Conservation (phyloP, 1,139 yeast species). For the Candida albicans region DNA sequence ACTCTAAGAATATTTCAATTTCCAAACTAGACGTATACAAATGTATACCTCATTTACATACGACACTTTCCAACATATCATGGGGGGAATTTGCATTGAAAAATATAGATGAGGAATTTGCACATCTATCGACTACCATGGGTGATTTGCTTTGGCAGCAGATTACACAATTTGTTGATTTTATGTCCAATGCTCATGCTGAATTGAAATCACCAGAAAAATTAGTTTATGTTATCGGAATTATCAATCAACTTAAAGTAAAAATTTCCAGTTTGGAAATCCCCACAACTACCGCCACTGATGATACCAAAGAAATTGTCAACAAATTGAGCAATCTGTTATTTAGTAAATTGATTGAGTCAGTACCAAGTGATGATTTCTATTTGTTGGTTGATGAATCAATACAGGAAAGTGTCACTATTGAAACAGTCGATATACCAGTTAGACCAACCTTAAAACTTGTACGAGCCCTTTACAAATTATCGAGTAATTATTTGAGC, state of each 20-base stretch:
- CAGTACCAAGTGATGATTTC: conserved; percentile 12
- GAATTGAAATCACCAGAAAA: conserved; percentile 13
- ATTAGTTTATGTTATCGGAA: conserved; percentile 10
- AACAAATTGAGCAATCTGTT: not conserved
- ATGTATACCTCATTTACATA: conserved; percentile 14
- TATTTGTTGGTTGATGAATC: conserved; percentile 8
- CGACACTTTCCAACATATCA: conserved; percentile 4
- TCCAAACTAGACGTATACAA: conserved; percentile 13
- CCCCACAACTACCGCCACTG: not conserved
- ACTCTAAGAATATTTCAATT: conserved; percentile 6
- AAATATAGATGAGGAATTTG: conserved; percentile 14
- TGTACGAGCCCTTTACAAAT: conserved; percentile 22
- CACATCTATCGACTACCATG: conserved; percentile 12
- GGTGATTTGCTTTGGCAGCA: conserved; percentile 15
- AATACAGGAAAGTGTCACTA: conserved; percentile 6
- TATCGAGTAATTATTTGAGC: conserved; percentile 19
- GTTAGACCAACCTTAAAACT: conserved; percentile 27
- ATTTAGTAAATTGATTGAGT: conserved; percentile 4
- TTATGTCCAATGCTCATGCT: conserved; percentile 7
- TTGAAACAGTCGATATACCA: conserved; percentile 15
- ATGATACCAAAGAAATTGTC: not conserved
- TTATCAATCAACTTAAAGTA: conserved; percentile 8
- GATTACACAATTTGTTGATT: conserved; percentile 10
- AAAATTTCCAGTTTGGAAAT: conserved; percentile 6
- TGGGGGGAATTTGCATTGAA: conserved; percentile 19